A percentile compares a stretch with the other conserved stretches of the same genome.
These are phyloP conservation scores for Wickerhamiella parazyma DNA, from an alignment of 805 yeast genomes.

Conservation along the genomic window DNA sequence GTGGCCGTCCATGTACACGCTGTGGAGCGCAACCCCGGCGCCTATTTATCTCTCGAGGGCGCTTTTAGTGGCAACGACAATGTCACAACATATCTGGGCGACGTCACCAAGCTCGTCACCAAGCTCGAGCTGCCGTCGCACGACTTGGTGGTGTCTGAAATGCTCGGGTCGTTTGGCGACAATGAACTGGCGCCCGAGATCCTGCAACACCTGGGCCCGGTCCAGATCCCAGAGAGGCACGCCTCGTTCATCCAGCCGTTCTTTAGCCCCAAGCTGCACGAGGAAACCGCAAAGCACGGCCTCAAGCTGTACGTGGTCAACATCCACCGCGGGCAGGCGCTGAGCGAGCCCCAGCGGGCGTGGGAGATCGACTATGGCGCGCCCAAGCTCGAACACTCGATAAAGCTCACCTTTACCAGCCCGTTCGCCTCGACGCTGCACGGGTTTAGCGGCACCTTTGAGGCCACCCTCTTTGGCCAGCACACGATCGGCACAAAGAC, in stretches of 20 bases:
- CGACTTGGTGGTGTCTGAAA: constrained; percentile 61
- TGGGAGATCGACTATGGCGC: constrained; percentile 57
- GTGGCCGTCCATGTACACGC: constrained; percentile 33
- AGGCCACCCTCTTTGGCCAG: constrained; percentile 52
- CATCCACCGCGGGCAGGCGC: constrained; percentile 29
- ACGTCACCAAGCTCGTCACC: too few species aligned
- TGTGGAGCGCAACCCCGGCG: constrained; percentile 59
- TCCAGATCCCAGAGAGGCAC: constrained; percentile 43
- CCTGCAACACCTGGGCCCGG: constrained; percentile 26
- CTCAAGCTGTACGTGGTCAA: constrained; percentile 30
- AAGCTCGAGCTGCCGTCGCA: too few species aligned
- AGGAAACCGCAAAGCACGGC: neutral
- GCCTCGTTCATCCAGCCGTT: constrained; percentile 54
- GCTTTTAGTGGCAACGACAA: too few species aligned
- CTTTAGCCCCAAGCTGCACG: constrained; percentile 40
- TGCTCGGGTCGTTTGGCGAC: constrained; percentile 85
- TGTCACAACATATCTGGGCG: constrained; percentile 42
- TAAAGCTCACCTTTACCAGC: constrained; percentile 32
- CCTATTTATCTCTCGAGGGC: constrained; percentile 35
- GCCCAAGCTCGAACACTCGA: constrained; percentile 8
- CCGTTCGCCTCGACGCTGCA: constrained; percentile 44
- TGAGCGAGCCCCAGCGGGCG: constrained; percentile 34
- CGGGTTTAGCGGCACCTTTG: constrained; percentile 65
- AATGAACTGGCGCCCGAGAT: constrained; percentile 86
- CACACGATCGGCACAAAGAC: constrained; percentile 41